Evolutionary conservation across 805 yeast species (phyloP), one percentile per base, ranked within the genome.

Genomic region (Saccharomycopsis amapae): DNA sequence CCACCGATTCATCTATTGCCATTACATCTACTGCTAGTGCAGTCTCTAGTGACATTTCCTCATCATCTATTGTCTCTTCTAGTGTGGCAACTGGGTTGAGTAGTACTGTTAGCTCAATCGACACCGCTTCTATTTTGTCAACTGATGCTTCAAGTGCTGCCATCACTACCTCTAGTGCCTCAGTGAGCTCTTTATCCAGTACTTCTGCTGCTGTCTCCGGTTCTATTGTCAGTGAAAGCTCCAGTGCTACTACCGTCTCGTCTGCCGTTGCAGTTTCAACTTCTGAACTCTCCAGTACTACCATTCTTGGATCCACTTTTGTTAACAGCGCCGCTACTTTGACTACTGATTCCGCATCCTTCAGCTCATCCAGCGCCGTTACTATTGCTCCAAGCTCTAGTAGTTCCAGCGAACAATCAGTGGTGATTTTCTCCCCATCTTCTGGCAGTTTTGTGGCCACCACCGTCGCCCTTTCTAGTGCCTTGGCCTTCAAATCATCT

Each of bases 61-160:
- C 37, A 18, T 9, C 24, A 20, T 9, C 39, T 17, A 12, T 24
- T n/a, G 7, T 36, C 12, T 7, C 39, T 36, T 12, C 39, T 9
- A 36, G 39, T 36, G 24, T 13, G 12, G 39, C 10, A 6, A 10
- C 24, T 28, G 32, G n/a, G 32, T 28, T 15, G 32, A n/a, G n/a
- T 19, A 20, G 22, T 22, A 35, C 7, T 35, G 28, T 36, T 13
- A 28, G 36, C 12, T 12, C 40, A 13, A 43, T 58, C 20, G 56
- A 56, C 40, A 58, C 58, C 43, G 35, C 53, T 32, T 45, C 36
- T 13, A 19, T 33, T 25, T 33, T 32, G 2, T 19, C 31, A 12
- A 17, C 23, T 7, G 24, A 37, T 19, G 28, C 38, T 9, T 5
- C 38, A 15, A 20, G 4, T 19, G 10, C 38, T 20, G 12, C 38